These are phyloP conservation scores for Alloteropsis semialata DNA, from an alignment of 176 grass and related monocot species.

Conservation along the genomic window DNA sequence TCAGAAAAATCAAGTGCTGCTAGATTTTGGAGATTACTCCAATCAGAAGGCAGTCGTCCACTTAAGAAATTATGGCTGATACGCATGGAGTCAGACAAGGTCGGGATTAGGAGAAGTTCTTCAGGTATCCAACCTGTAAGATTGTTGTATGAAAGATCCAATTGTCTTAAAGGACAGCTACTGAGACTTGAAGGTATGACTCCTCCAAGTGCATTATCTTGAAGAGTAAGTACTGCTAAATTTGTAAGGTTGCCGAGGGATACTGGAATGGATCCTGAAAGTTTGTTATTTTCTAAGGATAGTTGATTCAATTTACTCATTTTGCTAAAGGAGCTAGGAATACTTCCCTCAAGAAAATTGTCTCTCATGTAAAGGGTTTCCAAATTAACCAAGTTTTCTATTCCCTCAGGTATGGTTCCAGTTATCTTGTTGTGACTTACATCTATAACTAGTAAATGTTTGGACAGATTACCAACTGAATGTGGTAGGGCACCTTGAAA, in stretches of 20 bases:
- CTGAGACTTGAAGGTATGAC: slow-evolving; percentile 5
- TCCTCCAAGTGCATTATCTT: neutral
- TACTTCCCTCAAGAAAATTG: neutral
- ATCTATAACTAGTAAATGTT: neutral
- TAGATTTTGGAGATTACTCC: slow-evolving; percentile 30
- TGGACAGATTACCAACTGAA: slow-evolving; percentile 25
- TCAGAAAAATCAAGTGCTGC: slow-evolving; percentile 28
- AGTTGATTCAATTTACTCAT: neutral
- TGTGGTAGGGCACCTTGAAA: slow-evolving; percentile 14
- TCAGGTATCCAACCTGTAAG: slow-evolving; percentile 27
- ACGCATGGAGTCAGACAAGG: slow-evolving; percentile 23
- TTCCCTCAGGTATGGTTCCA: slow-evolving; percentile 22
- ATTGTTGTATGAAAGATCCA: slow-evolving; percentile 50
- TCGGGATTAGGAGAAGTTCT: slow-evolving; percentile 39
- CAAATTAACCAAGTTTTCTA: slow-evolving; percentile 10
- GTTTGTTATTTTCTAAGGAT: neutral
- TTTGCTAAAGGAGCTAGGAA: slow-evolving; percentile 16
- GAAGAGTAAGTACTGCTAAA: neutral
- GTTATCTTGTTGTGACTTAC: slow-evolving; percentile 16
- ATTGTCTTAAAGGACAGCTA: neutral
- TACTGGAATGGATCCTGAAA: slow-evolving; percentile 33
- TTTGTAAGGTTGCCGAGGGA: slow-evolving; percentile 19
- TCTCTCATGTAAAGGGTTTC: neutral
- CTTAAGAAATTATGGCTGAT: slow-evolving; percentile 47
- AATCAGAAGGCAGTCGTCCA: slow-evolving; percentile 34